Percentiles rank a stretch among this genome's conserved stretches.
phyloP scores from a whole-genome alignment of 2,329 filamentous ascomycete genomes.

The Pseudogymnoascus destructans region DNA sequence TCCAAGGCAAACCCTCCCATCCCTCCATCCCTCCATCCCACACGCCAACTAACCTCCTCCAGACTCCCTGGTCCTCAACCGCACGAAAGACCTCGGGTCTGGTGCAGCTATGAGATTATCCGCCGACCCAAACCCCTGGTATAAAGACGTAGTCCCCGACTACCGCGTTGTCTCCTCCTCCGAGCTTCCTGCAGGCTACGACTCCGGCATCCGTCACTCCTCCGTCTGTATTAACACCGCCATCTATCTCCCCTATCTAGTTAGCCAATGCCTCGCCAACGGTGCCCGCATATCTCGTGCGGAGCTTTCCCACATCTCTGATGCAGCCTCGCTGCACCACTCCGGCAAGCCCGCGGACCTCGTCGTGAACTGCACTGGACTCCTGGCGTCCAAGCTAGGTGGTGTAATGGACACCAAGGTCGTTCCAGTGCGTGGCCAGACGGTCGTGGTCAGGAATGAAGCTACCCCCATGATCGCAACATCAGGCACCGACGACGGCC shows the following conservation, averaged over 20 bases:
- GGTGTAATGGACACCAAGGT: conserved; percentile 67
- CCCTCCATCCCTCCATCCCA: not conserved
- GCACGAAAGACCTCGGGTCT: conserved; percentile 44
- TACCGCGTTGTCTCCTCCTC: conserved; percentile 47
- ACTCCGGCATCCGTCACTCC: conserved; percentile 63
- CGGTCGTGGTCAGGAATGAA: conserved; percentile 53
- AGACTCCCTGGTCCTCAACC: conserved; percentile 41
- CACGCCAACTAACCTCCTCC: not conserved
- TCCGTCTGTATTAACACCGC: conserved; percentile 87
- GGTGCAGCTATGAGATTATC: conserved; percentile 51
- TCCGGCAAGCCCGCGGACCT: conserved; percentile 47
- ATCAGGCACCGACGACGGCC: conserved; percentile 51
- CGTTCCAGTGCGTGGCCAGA: conserved; percentile 67
- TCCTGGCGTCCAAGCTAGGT: conserved; percentile 61
- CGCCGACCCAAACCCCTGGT: conserved; percentile 59
- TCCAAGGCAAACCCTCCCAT: conserved; percentile 41
- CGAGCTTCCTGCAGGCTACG: conserved; percentile 50
- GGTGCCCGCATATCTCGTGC: conserved; percentile 56
- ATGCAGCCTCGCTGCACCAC: conserved; percentile 51
- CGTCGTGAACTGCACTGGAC: conserved; percentile 74
- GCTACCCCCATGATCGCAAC: conserved; percentile 45
- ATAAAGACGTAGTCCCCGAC: conserved; percentile 55
- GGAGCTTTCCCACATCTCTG: conserved; percentile 54
- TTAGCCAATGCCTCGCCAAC: conserved; percentile 62
- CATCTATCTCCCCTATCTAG: conserved; percentile 75